phyloP scores from a whole-genome alignment of 148 eudicot species.

The Cornus controversa region DNA sequence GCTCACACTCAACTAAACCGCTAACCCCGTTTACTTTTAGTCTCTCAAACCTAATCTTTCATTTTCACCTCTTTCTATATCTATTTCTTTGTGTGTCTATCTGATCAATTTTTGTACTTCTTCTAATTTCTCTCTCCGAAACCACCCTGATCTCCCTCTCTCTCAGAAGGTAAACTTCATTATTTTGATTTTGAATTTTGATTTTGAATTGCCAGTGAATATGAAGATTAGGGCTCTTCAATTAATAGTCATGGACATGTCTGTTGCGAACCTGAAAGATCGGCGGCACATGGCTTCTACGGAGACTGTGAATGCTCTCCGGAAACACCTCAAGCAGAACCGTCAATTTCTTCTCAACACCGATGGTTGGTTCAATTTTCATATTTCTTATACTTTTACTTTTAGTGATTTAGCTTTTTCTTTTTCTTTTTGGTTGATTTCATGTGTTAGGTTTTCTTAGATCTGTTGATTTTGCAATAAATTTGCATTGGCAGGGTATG shows the following conservation, averaged over 20 bases:
- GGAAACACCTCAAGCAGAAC: slow-evolving; percentile 67
- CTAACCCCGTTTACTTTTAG: no score
- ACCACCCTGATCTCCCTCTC: background rate
- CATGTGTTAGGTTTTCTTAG: slow-evolving; percentile 6
- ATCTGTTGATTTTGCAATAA: background rate
- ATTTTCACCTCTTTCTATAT: no score
- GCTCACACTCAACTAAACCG: no score
- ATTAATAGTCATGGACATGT: slow-evolving; percentile 24
- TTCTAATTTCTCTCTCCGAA: background rate
- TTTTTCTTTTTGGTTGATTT: background rate
- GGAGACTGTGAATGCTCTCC: slow-evolving; percentile 63
- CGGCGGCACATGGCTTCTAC: slow-evolving; percentile 71
- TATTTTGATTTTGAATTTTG: no score
- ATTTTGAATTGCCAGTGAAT: background rate
- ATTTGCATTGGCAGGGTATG: slow-evolving; percentile 67
- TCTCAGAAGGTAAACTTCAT: no score
- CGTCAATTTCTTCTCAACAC: slow-evolving; percentile 79
- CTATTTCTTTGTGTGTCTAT: no score
- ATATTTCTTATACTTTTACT: background rate
- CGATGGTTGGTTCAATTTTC: slow-evolving; percentile 44
- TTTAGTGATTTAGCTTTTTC: background rate
- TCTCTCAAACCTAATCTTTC: no score
- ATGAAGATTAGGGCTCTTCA: slow-evolving; percentile 3
- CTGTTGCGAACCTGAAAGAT: slow-evolving; percentile 80
- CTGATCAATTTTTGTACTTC: background rate